Conservation (phyloP, 2,329 filamentous ascomycete genomes). For the Leptoxyphium fumago region DNA sequence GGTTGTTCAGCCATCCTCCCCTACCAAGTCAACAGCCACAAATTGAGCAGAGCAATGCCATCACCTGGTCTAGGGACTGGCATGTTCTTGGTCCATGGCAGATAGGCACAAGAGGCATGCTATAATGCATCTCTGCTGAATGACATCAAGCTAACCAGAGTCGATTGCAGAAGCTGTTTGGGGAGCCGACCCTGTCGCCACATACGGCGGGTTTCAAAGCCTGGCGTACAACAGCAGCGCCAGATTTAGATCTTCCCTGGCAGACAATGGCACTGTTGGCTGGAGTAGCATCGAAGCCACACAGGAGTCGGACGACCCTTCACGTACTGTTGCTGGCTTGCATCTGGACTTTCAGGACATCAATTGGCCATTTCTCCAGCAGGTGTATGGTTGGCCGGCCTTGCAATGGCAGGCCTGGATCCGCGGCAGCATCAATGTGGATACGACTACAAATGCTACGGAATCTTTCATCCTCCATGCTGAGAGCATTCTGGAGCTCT, state of each 20-base stretch:
- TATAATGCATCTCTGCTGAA: neutral
- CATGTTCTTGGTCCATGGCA: conserved; percentile 43
- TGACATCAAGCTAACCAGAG: conserved; percentile 2
- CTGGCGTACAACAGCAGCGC: conserved; percentile 28
- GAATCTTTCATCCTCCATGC: conserved; percentile 30
- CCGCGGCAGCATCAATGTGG: conserved; percentile 29
- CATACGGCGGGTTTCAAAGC: conserved; percentile 36
- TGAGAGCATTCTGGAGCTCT: conserved; percentile 37
- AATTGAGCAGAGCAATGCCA: neutral
- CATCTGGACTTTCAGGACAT: conserved; percentile 34
- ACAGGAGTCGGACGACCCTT: conserved; percentile 1
- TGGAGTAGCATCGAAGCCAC: conserved; percentile 32
- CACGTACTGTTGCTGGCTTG: conserved; percentile 19
- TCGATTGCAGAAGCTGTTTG: conserved; percentile 36
- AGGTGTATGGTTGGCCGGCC: conserved; percentile 44
- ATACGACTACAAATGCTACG: conserved; percentile 1
- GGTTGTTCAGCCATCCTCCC: neutral
- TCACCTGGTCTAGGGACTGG: conserved; percentile 29
- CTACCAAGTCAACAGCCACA: too few species aligned
- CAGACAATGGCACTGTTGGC: conserved; percentile 33
- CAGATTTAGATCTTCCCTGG: conserved; percentile 36
- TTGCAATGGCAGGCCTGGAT: conserved; percentile 46
- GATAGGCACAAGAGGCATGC: conserved; percentile 42
- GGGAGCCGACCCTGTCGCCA: conserved; percentile 44
- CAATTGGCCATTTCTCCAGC: conserved; percentile 39